Conservation (phyloP, 768 basidiomycete species). For the Psilocybe tampanensis region DNA sequence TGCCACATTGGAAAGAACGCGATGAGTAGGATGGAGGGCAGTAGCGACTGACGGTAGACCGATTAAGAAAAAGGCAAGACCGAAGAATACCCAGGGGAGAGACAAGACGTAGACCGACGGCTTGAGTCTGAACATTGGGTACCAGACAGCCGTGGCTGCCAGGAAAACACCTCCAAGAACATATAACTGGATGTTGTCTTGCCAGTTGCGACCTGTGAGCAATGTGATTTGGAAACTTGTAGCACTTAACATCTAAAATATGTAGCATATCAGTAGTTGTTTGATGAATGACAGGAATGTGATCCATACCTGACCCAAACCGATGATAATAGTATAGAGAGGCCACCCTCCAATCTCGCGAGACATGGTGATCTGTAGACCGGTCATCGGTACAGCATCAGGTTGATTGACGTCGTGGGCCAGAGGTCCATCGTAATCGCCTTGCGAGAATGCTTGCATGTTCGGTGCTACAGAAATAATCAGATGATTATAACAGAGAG, state of each 20-base stretch:
- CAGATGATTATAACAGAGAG: neutral
- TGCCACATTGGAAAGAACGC: slow-evolving; percentile 72
- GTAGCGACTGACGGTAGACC: slow-evolving; percentile 78
- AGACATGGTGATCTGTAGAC: slow-evolving; percentile 82
- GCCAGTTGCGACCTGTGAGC: slow-evolving; percentile 84
- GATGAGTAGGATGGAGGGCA: slow-evolving; percentile 60
- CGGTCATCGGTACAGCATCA: slow-evolving; percentile 78
- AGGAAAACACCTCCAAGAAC: slow-evolving; percentile 91
- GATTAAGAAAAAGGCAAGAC: slow-evolving; percentile 88
- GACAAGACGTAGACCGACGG: slow-evolving; percentile 89
- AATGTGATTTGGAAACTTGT: slow-evolving; percentile 96
- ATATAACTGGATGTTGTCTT: slow-evolving; percentile 80
- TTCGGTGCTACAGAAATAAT: slow-evolving; percentile 45
- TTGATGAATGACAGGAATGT: neutral
- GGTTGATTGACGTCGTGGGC: slow-evolving; percentile 51
- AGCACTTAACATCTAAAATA: slow-evolving; percentile 74
- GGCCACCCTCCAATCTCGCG: slow-evolving; percentile 87
- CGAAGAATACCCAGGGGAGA: slow-evolving; percentile 90
- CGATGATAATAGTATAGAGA: slow-evolving; percentile 88
- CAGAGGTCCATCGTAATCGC: slow-evolving; percentile 45
- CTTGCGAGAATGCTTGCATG: slow-evolving; percentile 47
- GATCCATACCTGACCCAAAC: slow-evolving; percentile 67
- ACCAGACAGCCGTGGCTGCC: slow-evolving; percentile 86
- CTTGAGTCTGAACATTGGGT: slow-evolving; percentile 83
- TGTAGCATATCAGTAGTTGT: slow-evolving; percentile 10